Base-by-base conservation (phyloP, 139 green algal species). In the Raphidocelis subcapitata region DNA sequence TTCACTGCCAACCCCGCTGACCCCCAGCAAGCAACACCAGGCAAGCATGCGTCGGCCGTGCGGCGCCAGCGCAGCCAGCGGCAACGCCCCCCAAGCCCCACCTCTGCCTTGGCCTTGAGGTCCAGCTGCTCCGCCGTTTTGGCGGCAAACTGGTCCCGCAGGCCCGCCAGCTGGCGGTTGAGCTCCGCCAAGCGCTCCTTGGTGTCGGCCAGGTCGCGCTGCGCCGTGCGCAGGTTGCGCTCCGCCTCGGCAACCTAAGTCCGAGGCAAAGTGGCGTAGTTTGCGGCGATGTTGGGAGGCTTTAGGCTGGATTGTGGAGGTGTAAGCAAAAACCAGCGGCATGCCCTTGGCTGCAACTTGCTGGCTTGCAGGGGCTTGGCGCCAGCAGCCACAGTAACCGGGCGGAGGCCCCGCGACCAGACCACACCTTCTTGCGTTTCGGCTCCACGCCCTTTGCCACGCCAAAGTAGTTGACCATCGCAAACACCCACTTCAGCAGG, bases 401-500 rank as follows among this genome's bases (percentile, higher is more conserved):
- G n/a, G n/a, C n/a, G n/a, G n/a, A n/a, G n/a, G n/a, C n/a, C n/a
- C n/a, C n/a, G n/a, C n/a, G n/a, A n/a, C n/a, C n/a, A n/a, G n/a
- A n/a, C n/a, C n/a, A n/a, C 16, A 77, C 70, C 63, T 77, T 77
- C 46, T 70, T 69, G 54, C 90, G 81, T 87, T 95, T 95, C 64
- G 92, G 92, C 84, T 95, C 90, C 47, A 92, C 88, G 69, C 89
- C 84, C 47, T 75, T 84, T 62, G 91, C 90, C 36, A 95, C 90
- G 70, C 94, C 91, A 76, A 89, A 95, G 85, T 97, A 97, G 72
- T 89, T 90, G 66, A 96, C 86, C 71, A 97, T 97, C 76, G 94
- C 93, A 74, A 94, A 86, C n/a, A 89, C 89, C 86, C 90, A 97
- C 55, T 95, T 89, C 74, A 91, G 92, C 63, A 97, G 83, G 49